Evolutionary conservation across 305 asterid genomes (phyloP).

Genomic region (Petunia hybrid): DNA sequence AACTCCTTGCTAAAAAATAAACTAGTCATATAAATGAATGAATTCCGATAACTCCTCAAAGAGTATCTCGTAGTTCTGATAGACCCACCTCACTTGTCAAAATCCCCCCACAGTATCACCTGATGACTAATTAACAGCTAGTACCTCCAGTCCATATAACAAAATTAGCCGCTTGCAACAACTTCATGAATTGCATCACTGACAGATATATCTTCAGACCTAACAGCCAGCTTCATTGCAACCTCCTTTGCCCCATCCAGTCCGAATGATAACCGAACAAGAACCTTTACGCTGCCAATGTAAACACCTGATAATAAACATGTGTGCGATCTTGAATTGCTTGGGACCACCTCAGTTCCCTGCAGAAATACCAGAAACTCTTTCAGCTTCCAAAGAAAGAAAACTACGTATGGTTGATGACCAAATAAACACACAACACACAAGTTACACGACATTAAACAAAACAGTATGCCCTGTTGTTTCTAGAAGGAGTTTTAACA

Average conservation of each 20-base stretch:
- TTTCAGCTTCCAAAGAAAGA: constrained; percentile 9
- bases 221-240: constrained; percentile 91
- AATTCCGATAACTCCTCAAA: neutral
- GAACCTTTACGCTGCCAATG: constrained; percentile 82
- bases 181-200: constrained; percentile 88
- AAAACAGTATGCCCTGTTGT: neutral
- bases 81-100: neutral
- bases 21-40: neutral
- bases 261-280: constrained; percentile 84
- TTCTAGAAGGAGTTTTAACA: no score
- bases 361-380: constrained; percentile 36
- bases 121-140: neutral
- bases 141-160: neutral
- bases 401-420: neutral
- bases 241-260: constrained; percentile 80
- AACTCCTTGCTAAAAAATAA: neutral
- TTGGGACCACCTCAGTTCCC: constrained; percentile 85
- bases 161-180: constrained; percentile 75
- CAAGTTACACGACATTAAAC: neutral
- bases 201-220: constrained; percentile 82
- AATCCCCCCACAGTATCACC: neutral
- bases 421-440: neutral
- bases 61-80: neutral
- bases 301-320: constrained; percentile 89
- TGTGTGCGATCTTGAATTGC: constrained; percentile 84